phyloP scores from a whole-genome alignment of 352 stramenopile genomes.

The Discostella stelligera region DNA sequence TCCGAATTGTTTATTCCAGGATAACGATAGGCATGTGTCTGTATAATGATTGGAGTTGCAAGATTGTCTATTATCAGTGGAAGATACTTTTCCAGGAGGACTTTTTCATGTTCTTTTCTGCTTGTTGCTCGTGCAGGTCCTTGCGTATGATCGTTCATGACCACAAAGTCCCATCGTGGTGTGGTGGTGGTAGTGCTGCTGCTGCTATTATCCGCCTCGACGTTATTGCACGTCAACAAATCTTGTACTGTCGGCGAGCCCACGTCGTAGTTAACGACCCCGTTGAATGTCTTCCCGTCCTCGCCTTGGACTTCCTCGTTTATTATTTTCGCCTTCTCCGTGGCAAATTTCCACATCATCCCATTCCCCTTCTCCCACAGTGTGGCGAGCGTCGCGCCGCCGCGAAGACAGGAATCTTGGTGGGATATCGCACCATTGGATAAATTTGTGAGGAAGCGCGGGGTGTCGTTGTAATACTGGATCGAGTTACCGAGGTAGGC shows the following conservation, averaged over 20 bases:
- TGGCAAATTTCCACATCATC: slow-evolving; percentile 33
- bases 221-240: slow-evolving; percentile 10
- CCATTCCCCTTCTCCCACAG: slow-evolving; percentile 37
- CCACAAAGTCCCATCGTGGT: slow-evolving; percentile 41
- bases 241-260: slow-evolving; percentile 33
- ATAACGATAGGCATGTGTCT: slow-evolving; percentile 37
- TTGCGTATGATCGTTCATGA: slow-evolving; percentile 54
- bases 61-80: slow-evolving; percentile 28
- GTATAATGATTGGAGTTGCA: slow-evolving; percentile 33
- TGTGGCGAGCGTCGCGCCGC: slow-evolving; percentile 17
- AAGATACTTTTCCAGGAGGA: slow-evolving; percentile 32
- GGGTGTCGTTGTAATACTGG: slow-evolving; percentile 33
- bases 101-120: slow-evolving; percentile 12
- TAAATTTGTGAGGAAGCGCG: slow-evolving; percentile 23
- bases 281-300: neutral
- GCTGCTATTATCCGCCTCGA: neutral
- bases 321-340: slow-evolving; percentile 16
- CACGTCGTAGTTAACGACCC: slow-evolving; percentile 36
- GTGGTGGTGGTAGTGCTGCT: neutral
- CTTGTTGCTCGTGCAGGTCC: slow-evolving; percentile 23
- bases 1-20: slow-evolving; percentile 37
- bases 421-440: neutral
- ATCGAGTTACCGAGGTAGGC: slow-evolving; percentile 36
- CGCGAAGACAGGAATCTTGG: slow-evolving; percentile 47
- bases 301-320: neutral